These are phyloP conservation scores for Cercospora berteroae DNA, from an alignment of 2,329 filamentous ascomycete genomes.

Conservation along the genomic window DNA sequence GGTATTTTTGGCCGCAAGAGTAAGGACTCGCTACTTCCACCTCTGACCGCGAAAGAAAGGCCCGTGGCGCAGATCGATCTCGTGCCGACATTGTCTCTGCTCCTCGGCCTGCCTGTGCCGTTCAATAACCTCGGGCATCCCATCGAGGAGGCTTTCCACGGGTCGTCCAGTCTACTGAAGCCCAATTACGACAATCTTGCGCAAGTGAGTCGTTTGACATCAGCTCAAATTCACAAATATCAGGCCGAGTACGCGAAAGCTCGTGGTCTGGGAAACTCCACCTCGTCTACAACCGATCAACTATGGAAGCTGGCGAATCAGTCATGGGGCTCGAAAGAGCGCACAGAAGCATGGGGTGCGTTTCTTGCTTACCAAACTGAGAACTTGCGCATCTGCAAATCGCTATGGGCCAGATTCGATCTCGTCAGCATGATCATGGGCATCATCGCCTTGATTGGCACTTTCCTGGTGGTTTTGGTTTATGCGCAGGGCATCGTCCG, in stretches of 20 bases:
- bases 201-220: slow-evolving; percentile 70
- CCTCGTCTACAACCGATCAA: slow-evolving; percentile 47
- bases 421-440: slow-evolving; percentile 80
- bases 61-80: slow-evolving; percentile 87
- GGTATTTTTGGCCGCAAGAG: slow-evolving; percentile 77
- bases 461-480: slow-evolving; percentile 67
- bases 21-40: slow-evolving; percentile 57
- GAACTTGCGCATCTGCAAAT: slow-evolving; percentile 75
- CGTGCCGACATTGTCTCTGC: slow-evolving; percentile 83
- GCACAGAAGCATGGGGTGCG: slow-evolving; percentile 50
- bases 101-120: slow-evolving; percentile 87
- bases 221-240: slow-evolving; percentile 86
- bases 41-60: slow-evolving; percentile 70
- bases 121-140: slow-evolving; percentile 93
- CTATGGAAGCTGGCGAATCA: slow-evolving; percentile 62
- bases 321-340: slow-evolving; percentile 46
- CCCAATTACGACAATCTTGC: slow-evolving; percentile 72
- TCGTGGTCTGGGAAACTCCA: slow-evolving; percentile 62
- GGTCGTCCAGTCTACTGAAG: slow-evolving; percentile 45
- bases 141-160: slow-evolving; percentile 89
- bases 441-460: slow-evolving; percentile 65
- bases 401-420: slow-evolving; percentile 90
- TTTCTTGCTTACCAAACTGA: slow-evolving; percentile 74
- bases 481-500: slow-evolving; percentile 62
- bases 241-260: slow-evolving; percentile 77